Evolutionary conservation across 1,139 yeast species (phyloP), one percentile per base, ranked within the genome.

Genomic region (Debaryomyces coudertii): DNA sequence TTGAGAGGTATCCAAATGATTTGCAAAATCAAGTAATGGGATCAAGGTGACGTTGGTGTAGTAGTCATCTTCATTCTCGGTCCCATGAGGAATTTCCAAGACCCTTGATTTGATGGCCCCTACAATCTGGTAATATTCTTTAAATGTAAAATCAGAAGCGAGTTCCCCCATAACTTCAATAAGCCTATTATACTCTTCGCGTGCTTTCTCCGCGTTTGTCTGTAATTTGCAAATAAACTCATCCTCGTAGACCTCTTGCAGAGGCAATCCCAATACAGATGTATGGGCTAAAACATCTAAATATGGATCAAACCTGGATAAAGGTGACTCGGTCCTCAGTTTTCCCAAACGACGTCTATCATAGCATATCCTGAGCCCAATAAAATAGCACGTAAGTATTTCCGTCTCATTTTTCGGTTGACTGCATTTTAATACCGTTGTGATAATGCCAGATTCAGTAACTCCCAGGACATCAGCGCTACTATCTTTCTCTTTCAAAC

Each of bases 1-100:
- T 5, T 50, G 31, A 35, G 62, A 65, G 38, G 64, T 65, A 18
- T 29, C 11, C 11, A 12, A 12, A 58, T 85, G 93, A 57, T 85
- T 85, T 4, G 79, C 87, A 69, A 80, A 85, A 59, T 85, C 93
- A 28, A 85, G 58, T 0, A 83, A 52, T 0, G 93, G 90, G 0
- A 85, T 88, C 46, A 85, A 61, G 0, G 88, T 76, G 0, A 82
- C 72, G 44, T 79, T 75, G 5, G 80, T 79, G 7, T 64, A 61
- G 51, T 68, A 85, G 41, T 75, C 79, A 11, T 61, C 63, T 24
- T 51, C 53, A 12, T 49, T 57, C 4, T 48, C 58, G 7, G 50
- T 54, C 1, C 50, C 56, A 42, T 78, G 66, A 2, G 92, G 90
- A 3, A 85, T 82, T 57, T 84, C 90, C 43, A 85, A 65, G 0